Conservation (phyloP, 1,284 basidiomycete genomes). For the Malassezia yamatoensis region DNA sequence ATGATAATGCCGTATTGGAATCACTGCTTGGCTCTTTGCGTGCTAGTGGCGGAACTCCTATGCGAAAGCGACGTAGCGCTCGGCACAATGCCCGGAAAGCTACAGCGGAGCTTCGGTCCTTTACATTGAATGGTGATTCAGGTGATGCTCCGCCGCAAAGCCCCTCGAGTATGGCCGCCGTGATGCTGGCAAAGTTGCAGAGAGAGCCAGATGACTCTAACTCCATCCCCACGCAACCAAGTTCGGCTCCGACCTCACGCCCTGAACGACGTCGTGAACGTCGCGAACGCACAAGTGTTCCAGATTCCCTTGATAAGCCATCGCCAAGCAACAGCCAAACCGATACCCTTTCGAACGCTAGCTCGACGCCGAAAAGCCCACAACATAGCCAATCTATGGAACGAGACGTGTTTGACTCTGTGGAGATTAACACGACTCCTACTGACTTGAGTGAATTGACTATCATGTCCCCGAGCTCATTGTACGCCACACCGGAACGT, state of each 20-base stretch:
- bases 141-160: slow-evolving; percentile 13
- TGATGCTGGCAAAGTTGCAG: slow-evolving; percentile 41
- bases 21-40: slow-evolving; percentile 40
- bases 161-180: slow-evolving; percentile 35
- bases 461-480: background rate
- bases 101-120: background rate
- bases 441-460: background rate
- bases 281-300: slow-evolving; percentile 9
- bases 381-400: background rate
- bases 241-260: slow-evolving; percentile 7
- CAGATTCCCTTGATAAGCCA: slow-evolving; percentile 4
- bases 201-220: slow-evolving; percentile 15
- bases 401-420: background rate
- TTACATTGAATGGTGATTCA: background rate
- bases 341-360: background rate
- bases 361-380: background rate
- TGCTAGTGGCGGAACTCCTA: slow-evolving; percentile 34
- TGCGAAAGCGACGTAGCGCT: slow-evolving; percentile 35
- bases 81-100: slow-evolving; percentile 10
- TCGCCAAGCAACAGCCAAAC: slow-evolving; percentile 3
- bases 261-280: slow-evolving; percentile 15
- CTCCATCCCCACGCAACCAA: background rate
- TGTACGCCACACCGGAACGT: background rate
- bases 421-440: background rate
- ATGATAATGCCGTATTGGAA: slow-evolving; percentile 44